Conservation (phyloP, 345 rosid species). For the Viola odorata region DNA sequence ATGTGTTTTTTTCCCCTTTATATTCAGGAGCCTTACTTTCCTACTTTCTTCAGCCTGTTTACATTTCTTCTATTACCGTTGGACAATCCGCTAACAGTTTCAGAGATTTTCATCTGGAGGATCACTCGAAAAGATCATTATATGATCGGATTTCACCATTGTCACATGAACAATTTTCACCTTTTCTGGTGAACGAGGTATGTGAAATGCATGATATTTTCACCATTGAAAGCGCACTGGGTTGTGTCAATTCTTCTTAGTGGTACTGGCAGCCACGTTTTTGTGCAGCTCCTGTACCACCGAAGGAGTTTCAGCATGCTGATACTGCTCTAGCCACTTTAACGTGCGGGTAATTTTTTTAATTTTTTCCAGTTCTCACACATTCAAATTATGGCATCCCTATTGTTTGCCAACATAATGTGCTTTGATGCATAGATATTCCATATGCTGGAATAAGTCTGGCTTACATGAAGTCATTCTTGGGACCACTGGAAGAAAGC, state of each 20-base stretch:
- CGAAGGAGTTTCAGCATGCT: slow-evolving; percentile 76
- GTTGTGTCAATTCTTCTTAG: not conserved
- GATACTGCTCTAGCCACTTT: slow-evolving; percentile 70
- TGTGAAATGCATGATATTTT: slow-evolving; percentile 13
- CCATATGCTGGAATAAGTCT: slow-evolving; percentile 79
- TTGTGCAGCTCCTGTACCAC: slow-evolving; percentile 61
- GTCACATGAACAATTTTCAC: slow-evolving; percentile 31
- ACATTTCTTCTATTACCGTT: slow-evolving; percentile 65
- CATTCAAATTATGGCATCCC: not conserved
- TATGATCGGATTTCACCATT: slow-evolving; percentile 44
- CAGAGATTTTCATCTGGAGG: slow-evolving; percentile 35
- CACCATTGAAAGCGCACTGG: not conserved
- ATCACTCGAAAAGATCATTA: slow-evolving; percentile 49
- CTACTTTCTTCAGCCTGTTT: slow-evolving; percentile 60
- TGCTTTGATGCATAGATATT: slow-evolving; percentile 50
- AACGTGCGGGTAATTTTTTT: slow-evolving; percentile 74
- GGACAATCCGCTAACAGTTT: slow-evolving; percentile 45
- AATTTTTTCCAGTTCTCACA: not conserved
- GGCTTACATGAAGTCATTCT: slow-evolving; percentile 89
- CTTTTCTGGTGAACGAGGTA: slow-evolving; percentile 64
- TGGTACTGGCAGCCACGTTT: slow-evolving; percentile 56
- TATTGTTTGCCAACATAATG: slow-evolving; percentile 8
- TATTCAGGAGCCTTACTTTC: slow-evolving; percentile 71
- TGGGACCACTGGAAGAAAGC: slow-evolving; percentile 93
- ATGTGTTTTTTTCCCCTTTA: slow-evolving; percentile 17